Evolutionary conservation across 331 rosid genomes (phyloP), one percentile per base, ranked within the genome.

Genomic region (Cydonia oblonga): DNA sequence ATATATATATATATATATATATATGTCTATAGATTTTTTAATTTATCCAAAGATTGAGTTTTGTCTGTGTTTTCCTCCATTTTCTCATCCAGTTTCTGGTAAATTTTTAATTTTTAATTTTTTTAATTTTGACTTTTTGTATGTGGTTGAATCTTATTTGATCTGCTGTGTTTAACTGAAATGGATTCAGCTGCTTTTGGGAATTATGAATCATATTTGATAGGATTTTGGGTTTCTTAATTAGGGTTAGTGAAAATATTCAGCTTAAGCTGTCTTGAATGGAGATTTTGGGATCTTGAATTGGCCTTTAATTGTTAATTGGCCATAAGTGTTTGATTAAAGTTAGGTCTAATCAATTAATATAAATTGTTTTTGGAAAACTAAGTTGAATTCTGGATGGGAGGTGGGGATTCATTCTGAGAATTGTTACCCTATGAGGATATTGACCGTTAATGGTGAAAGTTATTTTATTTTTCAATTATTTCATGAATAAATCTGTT

Each of bases 351-450:
- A 38, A 38, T 66, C 28, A 9, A 23, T 58, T 22, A 23, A 1
- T 46, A 44, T 28, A 20, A 54, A 9, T 54, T 54, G 14, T 9
- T 20, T 20, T 29, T 64, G 60, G 19, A 9, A 76, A 59, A 62
- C 51, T 20, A 4, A 20, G 62, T 52, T 62, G 56, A 44, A 70
- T 63, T 63, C 64, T 23, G 5, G 54, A 46, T 12, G 18, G 60
- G 20, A 58, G 14, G 42, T 22, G 2, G 42, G 49, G 38, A 29
- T 46, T 5, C 15, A 7, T 68, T 44, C 51, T 28, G 35, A 46
- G 52, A 69, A 32, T 16, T 76, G 75, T 46, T 20, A 61, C 23
- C 68, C 53, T 51, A 12, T 12, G 73, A 69, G 64, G 57, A 66
- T 5, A 15, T 9, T 67, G 35, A 49, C 54, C 7, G 20, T 49